Evolutionary conservation across 75 land plant species (phyloP).

Genomic region (Pinus tabuliformis): DNA sequence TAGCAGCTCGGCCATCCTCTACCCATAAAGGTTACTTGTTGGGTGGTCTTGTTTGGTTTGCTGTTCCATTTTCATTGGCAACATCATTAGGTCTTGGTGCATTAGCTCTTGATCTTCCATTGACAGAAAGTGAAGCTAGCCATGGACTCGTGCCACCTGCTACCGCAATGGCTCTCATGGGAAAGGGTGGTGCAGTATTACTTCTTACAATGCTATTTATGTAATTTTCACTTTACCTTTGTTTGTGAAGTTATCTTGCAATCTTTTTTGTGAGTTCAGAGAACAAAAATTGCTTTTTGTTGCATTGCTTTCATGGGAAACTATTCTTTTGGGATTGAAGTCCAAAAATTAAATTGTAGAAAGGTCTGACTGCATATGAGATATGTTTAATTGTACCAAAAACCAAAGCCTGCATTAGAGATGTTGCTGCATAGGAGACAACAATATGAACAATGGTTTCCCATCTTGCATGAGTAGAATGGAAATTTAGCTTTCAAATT

Average conservation of each 20-base stretch:
- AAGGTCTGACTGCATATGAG: neutral
- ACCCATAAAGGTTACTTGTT: constrained; percentile 94
- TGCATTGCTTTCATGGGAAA: neutral
- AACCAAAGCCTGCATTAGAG: neutral
- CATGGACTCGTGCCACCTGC: constrained; percentile 94
- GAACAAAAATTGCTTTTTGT: neutral
- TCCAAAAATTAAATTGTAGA: neutral
- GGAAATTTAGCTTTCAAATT: neutral
- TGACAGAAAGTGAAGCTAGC: constrained; percentile 77
- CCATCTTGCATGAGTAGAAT: neutral
- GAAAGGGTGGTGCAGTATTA: constrained; percentile 84
- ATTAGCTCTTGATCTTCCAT: constrained; percentile 94
- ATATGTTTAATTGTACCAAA: neutral
- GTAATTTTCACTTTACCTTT: constrained; percentile 30
- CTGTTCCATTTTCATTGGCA: constrained; percentile 91
- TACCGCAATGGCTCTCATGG: constrained; percentile 92
- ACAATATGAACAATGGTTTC: neutral
- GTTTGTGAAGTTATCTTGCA: neutral
- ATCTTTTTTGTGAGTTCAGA: neutral
- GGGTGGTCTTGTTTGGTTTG: constrained; percentile 98
- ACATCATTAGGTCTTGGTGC: constrained; percentile 94
- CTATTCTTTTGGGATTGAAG: neutral
- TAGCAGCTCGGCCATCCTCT: constrained; percentile 88
- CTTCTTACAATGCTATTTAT: constrained; percentile 97
- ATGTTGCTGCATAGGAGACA: neutral